Evolutionary conservation across 2,329 filamentous ascomycete genomes (phyloP).

Genomic region (Coniochaeta prunicola): DNA sequence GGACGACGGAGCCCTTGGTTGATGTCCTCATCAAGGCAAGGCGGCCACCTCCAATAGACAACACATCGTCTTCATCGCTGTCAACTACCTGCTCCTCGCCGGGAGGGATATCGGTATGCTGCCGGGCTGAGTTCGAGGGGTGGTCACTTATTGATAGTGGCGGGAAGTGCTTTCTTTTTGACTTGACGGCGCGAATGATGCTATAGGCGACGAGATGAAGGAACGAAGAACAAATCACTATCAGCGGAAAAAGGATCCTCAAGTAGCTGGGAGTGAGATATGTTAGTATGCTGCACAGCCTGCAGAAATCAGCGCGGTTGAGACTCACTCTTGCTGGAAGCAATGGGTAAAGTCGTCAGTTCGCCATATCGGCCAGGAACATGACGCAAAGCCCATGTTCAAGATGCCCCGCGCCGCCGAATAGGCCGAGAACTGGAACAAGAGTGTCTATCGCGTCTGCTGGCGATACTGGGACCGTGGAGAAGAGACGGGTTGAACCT

Average conservation of each 20-base stretch:
- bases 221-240: slow-evolving; percentile 63
- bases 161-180: slow-evolving; percentile 49
- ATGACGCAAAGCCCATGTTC: slow-evolving; percentile 44
- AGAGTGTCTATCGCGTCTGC: neutral
- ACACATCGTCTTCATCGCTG: slow-evolving; percentile 51
- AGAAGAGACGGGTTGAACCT: neutral
- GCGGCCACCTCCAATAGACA: slow-evolving; percentile 50
- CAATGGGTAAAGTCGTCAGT: slow-evolving; percentile 58
- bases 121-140: slow-evolving; percentile 27
- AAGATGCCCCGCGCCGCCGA: neutral
- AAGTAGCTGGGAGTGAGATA: slow-evolving; percentile 56
- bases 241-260: slow-evolving; percentile 70
- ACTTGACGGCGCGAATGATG: slow-evolving; percentile 42
- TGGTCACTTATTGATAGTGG: slow-evolving; percentile 39
- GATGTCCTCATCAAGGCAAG: slow-evolving; percentile 52
- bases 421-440: neutral
- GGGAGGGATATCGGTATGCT: slow-evolving; percentile 46
- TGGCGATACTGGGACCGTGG: neutral
- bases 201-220: slow-evolving; percentile 55
- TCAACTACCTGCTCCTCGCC: slow-evolving; percentile 33
- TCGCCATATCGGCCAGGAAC: slow-evolving; percentile 52
- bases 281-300: neutral
- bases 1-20: slow-evolving; percentile 57
- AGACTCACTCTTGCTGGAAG: slow-evolving; percentile 60
- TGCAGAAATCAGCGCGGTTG: neutral